Evolutionary conservation across 768 basidiomycete species (phyloP), one percentile per base, ranked within the genome.

Genomic region (Dendrothele bispora): DNA sequence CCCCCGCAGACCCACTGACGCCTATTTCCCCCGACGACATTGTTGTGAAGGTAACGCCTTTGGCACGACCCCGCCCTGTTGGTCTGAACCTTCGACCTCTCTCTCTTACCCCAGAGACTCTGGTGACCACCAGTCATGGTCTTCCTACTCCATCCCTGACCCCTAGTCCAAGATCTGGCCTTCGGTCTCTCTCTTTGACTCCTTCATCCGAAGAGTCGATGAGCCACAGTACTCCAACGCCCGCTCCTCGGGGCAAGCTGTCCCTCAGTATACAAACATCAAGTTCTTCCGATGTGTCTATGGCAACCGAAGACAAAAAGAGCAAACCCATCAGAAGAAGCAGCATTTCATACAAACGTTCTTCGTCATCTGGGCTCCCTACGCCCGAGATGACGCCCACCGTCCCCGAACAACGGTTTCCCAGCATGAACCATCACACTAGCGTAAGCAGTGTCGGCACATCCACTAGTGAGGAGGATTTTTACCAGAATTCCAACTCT

Each of bases 301-400:
- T 12, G 37, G 46, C 47, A 17, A 17, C 39, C 7, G 42, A 21
- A n/a, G 32, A 32, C 17, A 52, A 39, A 12, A 22, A 25, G 25
- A 41, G 18, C 21, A 59, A 52, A 34, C 46, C 43, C 44, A 14
- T 24, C 11, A 49, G 46, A 30, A 36, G 46, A 18, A 88, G 87
- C 64, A 88, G 86, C 65, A 89, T 91, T 44, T 82, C 82, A 1
- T 91, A 91, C 72, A 84, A 82, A 57, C 63, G 70, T 25, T 82
- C 84, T 24, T 60, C 52, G 5, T 55, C 59, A 15, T 49, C 68
- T n/a, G 78, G 78, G 24, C 69, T 88, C 12, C 86, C 86, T 1
- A 88, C 87, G 1, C 89, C 87, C 11, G 87, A 85, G 58, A 74
- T 81, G 71, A 90, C 88, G 1, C 89, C 86, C 5, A 83, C 76